Conservation (phyloP, 164 flowering plant species). For the Vitis cinerea region DNA sequence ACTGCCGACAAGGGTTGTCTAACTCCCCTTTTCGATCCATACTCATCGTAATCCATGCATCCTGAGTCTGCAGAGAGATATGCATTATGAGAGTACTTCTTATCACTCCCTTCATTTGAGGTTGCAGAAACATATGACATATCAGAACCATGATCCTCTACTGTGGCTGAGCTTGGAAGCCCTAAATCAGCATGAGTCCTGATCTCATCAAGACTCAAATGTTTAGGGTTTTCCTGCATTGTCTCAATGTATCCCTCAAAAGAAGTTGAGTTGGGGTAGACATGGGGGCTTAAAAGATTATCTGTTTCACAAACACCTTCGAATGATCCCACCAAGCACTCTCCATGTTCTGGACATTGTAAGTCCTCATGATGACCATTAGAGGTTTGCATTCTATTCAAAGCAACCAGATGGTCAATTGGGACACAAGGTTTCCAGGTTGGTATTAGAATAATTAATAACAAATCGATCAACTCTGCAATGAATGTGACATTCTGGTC, state of each 20-base stretch:
- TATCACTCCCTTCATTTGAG: conserved; percentile 31
- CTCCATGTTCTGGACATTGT: conserved; percentile 6
- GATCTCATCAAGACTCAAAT: conserved; percentile 19
- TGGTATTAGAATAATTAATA: conserved; percentile 14
- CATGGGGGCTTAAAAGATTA: conserved; percentile 14
- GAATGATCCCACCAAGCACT: conserved; percentile 21
- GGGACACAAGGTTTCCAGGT: conserved; percentile 24
- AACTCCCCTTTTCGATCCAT: conserved; percentile 9
- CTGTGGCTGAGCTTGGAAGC: conserved; percentile 4
- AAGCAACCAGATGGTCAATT: conserved; percentile 19
- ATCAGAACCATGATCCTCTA: conserved; percentile 31
- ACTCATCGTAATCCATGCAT: conserved; percentile 12
- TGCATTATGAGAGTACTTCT: conserved; percentile 8
- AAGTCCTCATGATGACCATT: neutral
- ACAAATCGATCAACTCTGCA: conserved; percentile 26
- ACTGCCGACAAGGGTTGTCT: conserved; percentile 11
- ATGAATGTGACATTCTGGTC: conserved; percentile 20
- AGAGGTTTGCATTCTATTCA: neutral
- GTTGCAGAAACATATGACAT: conserved; percentile 34
- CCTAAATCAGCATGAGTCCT: conserved; percentile 22
- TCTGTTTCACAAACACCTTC: conserved; percentile 15
- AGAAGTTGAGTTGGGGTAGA: conserved; percentile 19
- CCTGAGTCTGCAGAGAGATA: conserved; percentile 22
- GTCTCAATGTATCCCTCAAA: conserved; percentile 12
- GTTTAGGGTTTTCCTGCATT: conserved; percentile 14